Evolutionary conservation across 163 green algal species (phyloP), one percentile per base, ranked within the genome.

Genomic region (Scenedesmus sp.): DNA sequence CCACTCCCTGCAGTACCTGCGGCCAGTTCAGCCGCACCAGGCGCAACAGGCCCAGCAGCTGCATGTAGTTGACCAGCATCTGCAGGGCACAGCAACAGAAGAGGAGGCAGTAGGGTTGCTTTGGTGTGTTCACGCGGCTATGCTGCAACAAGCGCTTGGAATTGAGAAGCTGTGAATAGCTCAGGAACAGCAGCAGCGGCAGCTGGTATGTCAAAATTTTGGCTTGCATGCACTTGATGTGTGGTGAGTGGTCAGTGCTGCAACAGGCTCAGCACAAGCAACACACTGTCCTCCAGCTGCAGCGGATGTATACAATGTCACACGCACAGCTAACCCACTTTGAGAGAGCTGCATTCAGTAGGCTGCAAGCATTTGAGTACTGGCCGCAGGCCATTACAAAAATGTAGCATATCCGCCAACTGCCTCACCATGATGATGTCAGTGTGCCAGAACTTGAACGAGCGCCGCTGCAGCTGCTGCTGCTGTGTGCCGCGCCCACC

Each of bases 41-140:
- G 34, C 89, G 89, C 81, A 92, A 55, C 55, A 92, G 82, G 13
- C 89, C 89, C 46, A 92, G 82, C 46, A 92, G 64, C 89, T 92
- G 89, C 62, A 92, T 82, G 82, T 92, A 82, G n/a, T 46, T 89
- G 52, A 92, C 66, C 60, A 92, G 15, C 62, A 88, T 73, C 89
- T 92, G 81, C 77, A 46, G 86, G 4, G 5, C 34, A 9, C 2
- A 67, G 34, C 18, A 79, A 13, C 88, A 91, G 64, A 4, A 23
- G 66, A 12, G 54, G 86, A 26, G 84, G 66, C 86, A 84, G 34
- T 46, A 46, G 34, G 34, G 34, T 46, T 46, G 0, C 34, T 1
- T 46, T 46, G 34, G 34, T 46, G 34, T 46, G 34, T 46, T 46
- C 34, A 46, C 34, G 34, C 34, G 34, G 34, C 34, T 46, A 46